A percentile compares a stretch with the other conserved stretches of the same genome.
These are phyloP conservation scores for Pseudogymnoascus sp. DNA, from an alignment of 2,329 filamentous ascomycete genomes.

Conservation along the genomic window DNA sequence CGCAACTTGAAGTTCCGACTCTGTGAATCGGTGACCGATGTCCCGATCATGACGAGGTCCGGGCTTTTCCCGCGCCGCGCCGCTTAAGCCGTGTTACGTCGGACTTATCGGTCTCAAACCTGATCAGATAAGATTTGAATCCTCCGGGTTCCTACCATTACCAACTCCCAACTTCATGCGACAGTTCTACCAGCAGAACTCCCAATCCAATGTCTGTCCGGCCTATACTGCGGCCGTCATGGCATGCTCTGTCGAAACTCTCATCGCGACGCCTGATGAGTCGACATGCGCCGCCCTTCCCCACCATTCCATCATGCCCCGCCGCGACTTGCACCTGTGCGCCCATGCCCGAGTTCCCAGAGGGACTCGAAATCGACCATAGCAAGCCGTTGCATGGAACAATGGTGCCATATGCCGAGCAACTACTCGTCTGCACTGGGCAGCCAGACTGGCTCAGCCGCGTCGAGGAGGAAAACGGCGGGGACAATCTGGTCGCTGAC, in stretches of 20 bases:
- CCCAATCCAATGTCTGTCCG: conserved; percentile 9
- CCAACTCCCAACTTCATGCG: not conserved
- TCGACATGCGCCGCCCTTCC: conserved; percentile 18
- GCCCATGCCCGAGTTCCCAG: conserved; percentile 55
- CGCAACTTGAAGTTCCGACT: not conserved
- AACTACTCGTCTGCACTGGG: conserved; percentile 78
- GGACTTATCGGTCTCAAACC: not conserved
- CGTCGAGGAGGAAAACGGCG: conserved; percentile 73
- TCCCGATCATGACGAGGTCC: not conserved
- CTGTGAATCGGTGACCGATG: not conserved
- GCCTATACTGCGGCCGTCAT: conserved; percentile 19
- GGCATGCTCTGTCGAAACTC: conserved; percentile 18
- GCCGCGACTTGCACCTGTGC: conserved; percentile 70
- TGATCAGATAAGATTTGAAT: conserved; percentile 5
- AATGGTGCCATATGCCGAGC: conserved; percentile 71
- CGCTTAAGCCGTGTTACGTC: not conserved
- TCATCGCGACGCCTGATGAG: conserved; percentile 14
- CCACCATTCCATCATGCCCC: conserved; percentile 49
- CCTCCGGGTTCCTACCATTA: not conserved
- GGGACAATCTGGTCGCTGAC: conserved; percentile 60
- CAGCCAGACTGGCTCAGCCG: conserved; percentile 72
- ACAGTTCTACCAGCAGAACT: not conserved
- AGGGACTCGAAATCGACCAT: conserved; percentile 67
- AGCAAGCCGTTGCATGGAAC: conserved; percentile 64
- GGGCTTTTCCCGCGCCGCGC: not conserved